These are phyloP conservation scores for Penstemon barbatus DNA, from an alignment of 257 asterid species.

Conservation along the genomic window DNA sequence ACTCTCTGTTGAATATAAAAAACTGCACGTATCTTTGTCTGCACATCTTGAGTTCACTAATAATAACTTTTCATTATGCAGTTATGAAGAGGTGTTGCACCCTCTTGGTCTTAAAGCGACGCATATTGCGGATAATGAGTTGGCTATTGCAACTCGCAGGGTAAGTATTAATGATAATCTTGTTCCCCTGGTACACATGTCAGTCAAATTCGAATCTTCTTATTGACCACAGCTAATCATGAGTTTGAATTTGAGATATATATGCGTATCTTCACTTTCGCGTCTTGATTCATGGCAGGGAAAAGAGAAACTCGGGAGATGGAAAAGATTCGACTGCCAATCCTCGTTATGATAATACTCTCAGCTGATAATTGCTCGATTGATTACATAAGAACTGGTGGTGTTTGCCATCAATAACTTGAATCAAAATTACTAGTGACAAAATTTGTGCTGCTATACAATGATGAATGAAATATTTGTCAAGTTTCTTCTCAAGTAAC, in stretches of 20 bases:
- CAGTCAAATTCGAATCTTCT: neutral
- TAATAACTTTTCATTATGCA: constrained; percentile 20
- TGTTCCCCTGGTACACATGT: neutral
- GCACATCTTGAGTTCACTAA: neutral
- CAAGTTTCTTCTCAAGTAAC: no score
- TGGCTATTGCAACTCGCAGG: constrained; percentile 70
- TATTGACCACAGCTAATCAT: no score
- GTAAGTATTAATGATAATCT: constrained; percentile 36
- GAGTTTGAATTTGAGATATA: neutral
- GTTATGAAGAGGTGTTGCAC: constrained; percentile 75
- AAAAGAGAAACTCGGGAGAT: constrained; percentile 67
- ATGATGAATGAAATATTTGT: no score
- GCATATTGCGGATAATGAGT: constrained; percentile 56
- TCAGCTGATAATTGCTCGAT: no score
- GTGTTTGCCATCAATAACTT: no score
- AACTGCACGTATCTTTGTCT: neutral
- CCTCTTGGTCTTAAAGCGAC: constrained; percentile 71
- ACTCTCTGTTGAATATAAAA: neutral
- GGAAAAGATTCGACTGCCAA: constrained; percentile 43
- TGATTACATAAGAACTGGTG: no score
- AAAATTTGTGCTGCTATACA: no score
- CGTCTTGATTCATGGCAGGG: constrained; percentile 47
- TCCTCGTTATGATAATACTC: constrained; percentile 43
- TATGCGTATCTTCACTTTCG: neutral
- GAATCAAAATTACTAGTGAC: no score